Base-by-base conservation (phyloP, 2,329 filamentous ascomycete species). In the Tolypocladium amazonense region DNA sequence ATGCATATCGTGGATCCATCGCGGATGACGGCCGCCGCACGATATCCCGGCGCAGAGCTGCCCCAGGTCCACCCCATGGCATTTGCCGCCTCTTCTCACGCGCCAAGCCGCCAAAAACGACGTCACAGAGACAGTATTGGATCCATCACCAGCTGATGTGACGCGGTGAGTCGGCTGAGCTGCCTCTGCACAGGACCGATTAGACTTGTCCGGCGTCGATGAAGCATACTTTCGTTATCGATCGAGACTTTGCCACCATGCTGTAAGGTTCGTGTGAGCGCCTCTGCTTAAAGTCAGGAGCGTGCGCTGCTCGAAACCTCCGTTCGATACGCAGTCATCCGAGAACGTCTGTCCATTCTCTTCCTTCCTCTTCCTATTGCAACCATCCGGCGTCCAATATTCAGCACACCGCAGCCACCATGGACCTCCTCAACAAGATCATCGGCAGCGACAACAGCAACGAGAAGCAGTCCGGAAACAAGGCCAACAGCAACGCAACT, bases 351-450 rank as follows among this genome's bases (percentile, higher is more conserved):
- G n/a, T n/a, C 2, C 23, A 6, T 8, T 27, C 14, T 9, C 27
- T 25, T 27, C 8, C 45, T 25, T 27, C 25, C 14, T 18, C 14
- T 2, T 15, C 8, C 14, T 2, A 15, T 5, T 3, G 0, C 23
- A 27, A 27, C 11, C 25, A 27, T 25, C 14, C 25, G 9, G 12
- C 15, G 8, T 37, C 11, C 35, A 37, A 18, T 4, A 25, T 8
- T 12, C 23, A 25, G 12, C 45, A 47, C 20, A 47, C 25, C n/a
- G 27, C 20, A 20, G 20, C 6, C 33, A 15, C 33, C 33, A 64
- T 64, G 62, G 58, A 62, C 30, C 61, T 63, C 30, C 18, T 64
- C 18, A 62, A 60, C 15, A 63, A 64, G 39, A 3, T 59, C 2
- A 54, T 38, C 23, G 54, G 52, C 30, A n/a, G 45, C 45, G 20